Evolutionary conservation across 2,329 filamentous ascomycete genomes (phyloP), one percentile per base, ranked within the genome.

Genomic region (Penicillium sp.): DNA sequence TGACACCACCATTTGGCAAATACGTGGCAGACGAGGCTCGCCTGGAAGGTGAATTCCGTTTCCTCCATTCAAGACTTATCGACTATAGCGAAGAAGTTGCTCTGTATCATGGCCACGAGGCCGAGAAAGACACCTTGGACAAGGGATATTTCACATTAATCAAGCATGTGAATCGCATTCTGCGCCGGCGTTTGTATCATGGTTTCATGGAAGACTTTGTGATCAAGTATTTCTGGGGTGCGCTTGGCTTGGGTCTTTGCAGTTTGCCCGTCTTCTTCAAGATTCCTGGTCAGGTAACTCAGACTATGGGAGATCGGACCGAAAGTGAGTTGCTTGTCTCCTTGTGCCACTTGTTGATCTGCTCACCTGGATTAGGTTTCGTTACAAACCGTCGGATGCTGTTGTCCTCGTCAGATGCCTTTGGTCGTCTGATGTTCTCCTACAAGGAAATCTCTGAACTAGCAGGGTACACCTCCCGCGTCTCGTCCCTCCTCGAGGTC

Each of bases 161-260:
- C 81, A 98, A 97, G 79, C 95, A 99, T 78, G 94, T 99, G 74
- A 99, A 99, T 77, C 89, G 96, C 72, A 97, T 98, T 66, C 80
- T 99, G 63, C 86, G 93, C 42, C 85, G 92, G 64, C 87, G 95
- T 52, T 91, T 99, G 76, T 98, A 98, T 76, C 94, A 99, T 75
- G 94, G 93, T n/a, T 89, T 99, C 71, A 97, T 98, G 94, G 95
- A 99, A 76, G 95, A 99, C 76, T 99, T 97, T 77, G 92, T 98
- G 60, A 97, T 99, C 78, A 99, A 99, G 78, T 99, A 99, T 76
- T 95, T 98, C 79, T 99, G 95, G 95, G 95, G 95, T 43, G 94
- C 95, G 2, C 78, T 99, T 46, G 95, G 95, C 1, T 84, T 99
- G 65, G 78, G 97, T 65, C 87, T 99, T 10, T 99, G 95, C 82